phyloP scores from a whole-genome alignment of 208 protist species.

The Trypanosoma avium region DNA sequence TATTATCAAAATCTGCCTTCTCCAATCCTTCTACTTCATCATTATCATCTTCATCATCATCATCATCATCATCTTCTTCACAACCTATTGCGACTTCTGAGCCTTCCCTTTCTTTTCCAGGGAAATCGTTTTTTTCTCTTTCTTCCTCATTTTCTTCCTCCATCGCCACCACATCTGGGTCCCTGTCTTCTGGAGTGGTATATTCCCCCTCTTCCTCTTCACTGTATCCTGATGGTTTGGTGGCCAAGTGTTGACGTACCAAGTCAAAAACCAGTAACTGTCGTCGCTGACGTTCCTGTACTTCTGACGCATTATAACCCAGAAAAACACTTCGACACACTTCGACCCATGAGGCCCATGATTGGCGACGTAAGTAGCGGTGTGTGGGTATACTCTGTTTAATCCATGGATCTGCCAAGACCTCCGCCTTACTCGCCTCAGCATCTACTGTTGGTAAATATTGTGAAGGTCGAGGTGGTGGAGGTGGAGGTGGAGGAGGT shows the following conservation, averaged over 20 bases:
- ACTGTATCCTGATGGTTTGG: neutral
- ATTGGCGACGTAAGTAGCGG: slow-evolving; percentile 1
- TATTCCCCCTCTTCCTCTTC: neutral
- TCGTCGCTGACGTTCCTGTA: neutral
- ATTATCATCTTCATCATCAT: too few relatives aligned
- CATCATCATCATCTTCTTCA: too few relatives aligned
- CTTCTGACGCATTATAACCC: slow-evolving; percentile 20
- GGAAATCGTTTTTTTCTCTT: neutral
- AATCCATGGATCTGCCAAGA: neutral
- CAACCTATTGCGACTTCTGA: too few relatives aligned
- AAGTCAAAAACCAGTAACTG: slow-evolving; percentile 16
- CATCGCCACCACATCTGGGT: too few relatives aligned
- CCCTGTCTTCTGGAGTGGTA: too few relatives aligned
- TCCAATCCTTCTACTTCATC: too few relatives aligned
- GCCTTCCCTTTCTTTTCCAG: too few relatives aligned
- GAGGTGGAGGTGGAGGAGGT: too few relatives aligned
- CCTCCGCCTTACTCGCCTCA: too few relatives aligned
- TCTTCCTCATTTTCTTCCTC: neutral
- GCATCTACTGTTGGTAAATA: too few relatives aligned
- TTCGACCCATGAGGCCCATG: slow-evolving; percentile 22
- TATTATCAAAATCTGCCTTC: too few relatives aligned
- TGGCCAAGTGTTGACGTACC: slow-evolving; percentile 15
- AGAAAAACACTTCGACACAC: slow-evolving; percentile 9
- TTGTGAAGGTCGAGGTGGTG: too few relatives aligned
- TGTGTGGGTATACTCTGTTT: neutral